Percentiles rank a stretch among this genome's conserved stretches.
Evolutionary conservation across 176 grass and related monocot species (phyloP).

Genomic region (Aegilops speltoides): DNA sequence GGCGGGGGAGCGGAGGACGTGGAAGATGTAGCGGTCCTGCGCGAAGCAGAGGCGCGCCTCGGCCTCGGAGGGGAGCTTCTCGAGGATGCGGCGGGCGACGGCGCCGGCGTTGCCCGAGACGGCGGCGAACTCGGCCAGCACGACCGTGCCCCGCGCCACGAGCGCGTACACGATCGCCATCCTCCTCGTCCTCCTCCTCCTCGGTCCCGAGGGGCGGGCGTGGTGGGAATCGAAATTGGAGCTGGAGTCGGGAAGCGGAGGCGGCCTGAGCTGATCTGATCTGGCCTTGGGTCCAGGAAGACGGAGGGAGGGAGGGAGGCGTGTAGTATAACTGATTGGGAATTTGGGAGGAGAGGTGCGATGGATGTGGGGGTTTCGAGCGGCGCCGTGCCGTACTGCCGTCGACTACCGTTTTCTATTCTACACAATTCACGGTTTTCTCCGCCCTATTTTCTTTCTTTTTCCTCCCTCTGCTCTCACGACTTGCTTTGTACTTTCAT

Average conservation of each 20-base stretch:
- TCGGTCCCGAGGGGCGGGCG: not conserved
- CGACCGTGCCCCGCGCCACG: slow-evolving; percentile 82
- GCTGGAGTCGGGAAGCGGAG: not conserved
- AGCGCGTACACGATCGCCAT: slow-evolving; percentile 93
- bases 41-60: slow-evolving; percentile 86
- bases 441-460: not conserved
- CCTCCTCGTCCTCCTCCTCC: not conserved
- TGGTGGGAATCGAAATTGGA: not conserved
- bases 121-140: slow-evolving; percentile 88
- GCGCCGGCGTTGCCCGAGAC: slow-evolving; percentile 80
- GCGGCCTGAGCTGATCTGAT: slow-evolving; percentile 14
- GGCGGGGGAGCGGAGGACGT: slow-evolving; percentile 65
- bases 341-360: not conserved
- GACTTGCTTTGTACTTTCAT: not conserved
- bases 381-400: slow-evolving; percentile 24
- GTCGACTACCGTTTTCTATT: slow-evolving; percentile 1
- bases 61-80: slow-evolving; percentile 68
- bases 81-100: slow-evolving; percentile 78
- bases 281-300: not conserved
- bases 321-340: not conserved
- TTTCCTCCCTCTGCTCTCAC: not conserved
- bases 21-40: slow-evolving; percentile 98
- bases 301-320: not conserved
- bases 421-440: not conserved
- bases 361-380: not conserved